These are phyloP conservation scores for Guadua angustifolia DNA, from an alignment of 176 grass and related monocot species.

Conservation along the genomic window DNA sequence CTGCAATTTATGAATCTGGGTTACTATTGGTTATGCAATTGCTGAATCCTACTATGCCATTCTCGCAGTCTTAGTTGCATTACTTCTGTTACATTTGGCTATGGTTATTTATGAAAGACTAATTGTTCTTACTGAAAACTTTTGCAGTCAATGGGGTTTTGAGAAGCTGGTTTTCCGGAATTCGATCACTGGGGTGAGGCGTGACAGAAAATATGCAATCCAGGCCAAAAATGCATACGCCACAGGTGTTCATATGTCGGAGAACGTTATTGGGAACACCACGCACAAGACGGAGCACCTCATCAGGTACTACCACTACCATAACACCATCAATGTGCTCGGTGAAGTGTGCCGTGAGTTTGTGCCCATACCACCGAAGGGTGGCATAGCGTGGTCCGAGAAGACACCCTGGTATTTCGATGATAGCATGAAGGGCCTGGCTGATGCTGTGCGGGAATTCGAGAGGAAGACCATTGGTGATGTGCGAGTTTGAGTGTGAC, in stretches of 20 bases:
- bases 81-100: neutral
- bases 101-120: neutral
- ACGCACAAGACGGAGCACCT: constrained; percentile 93
- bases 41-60: neutral
- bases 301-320: constrained; percentile 95
- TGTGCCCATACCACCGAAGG: constrained; percentile 55
- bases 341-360: constrained; percentile 75
- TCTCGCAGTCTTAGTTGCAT: neutral
- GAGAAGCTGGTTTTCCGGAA: constrained; percentile 91
- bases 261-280: constrained; percentile 90
- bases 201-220: constrained; percentile 83
- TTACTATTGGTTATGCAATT: neutral
- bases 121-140: neutral
- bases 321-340: constrained; percentile 85
- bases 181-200: constrained; percentile 76
- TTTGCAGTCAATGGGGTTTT: constrained; percentile 79
- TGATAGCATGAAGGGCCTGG: constrained; percentile 60
- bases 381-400: constrained; percentile 72
- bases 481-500: constrained; percentile 16
- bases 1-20: constrained; percentile 4
- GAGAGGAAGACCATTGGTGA: constrained; percentile 50
- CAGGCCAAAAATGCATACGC: constrained; percentile 85
- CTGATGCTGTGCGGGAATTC: constrained; percentile 29
- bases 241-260: constrained; percentile 84
- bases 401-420: constrained; percentile 86